Base-by-base conservation (phyloP, 2,329 filamentous ascomycete genomes). In the Fusarium concolor region DNA sequence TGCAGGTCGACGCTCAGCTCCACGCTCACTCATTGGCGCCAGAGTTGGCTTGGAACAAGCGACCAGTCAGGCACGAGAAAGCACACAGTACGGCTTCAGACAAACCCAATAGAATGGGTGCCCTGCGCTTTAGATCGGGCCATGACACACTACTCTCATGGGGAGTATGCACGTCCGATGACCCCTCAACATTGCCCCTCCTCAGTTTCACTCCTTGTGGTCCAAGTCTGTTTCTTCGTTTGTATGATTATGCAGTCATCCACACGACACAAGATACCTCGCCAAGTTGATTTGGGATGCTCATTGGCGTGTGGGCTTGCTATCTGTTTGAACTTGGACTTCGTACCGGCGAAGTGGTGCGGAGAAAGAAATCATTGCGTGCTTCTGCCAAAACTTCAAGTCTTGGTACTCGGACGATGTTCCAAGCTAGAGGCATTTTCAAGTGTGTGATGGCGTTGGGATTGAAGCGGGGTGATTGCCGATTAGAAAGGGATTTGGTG, bases 101-200 rank as follows among this genome's bases (percentile, higher is more conserved):
- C 47, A 33, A 67, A 65, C 61, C 72, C 70, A 72, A 57, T 58
- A 67, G 63, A 60, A 73, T 57, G 71, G 72, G 63, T 74, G 63
- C 62, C 53, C 60, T 65, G 58, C 68, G 65, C 58, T 74, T 70
- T 67, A 65, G 67, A 73, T 72, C 65, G 70, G 68, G 57, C 46
- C 66, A 69, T 69, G 59, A 53, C 65, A 62, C 57, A 63, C 45
- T 45, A 35, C 55, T 67, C 56, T 24, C 8, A 60, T 61, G 56
- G 39, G 35, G 29, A 57, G 39, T 43, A 31, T 59, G 47, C 53
- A 67, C 45, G 62, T 47, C 62, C 52, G 62, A 70, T 72, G 65
- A 62, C 56, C 55, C 28, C 65, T 68, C 61, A 33, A 51, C 55
- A 52, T 61, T 58, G 60, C 56, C 65, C 45, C 42, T 53, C 42